These are phyloP conservation scores for Polyporus arcularius DNA, from an alignment of 768 basidiomycete genomes.

Conservation along the genomic window DNA sequence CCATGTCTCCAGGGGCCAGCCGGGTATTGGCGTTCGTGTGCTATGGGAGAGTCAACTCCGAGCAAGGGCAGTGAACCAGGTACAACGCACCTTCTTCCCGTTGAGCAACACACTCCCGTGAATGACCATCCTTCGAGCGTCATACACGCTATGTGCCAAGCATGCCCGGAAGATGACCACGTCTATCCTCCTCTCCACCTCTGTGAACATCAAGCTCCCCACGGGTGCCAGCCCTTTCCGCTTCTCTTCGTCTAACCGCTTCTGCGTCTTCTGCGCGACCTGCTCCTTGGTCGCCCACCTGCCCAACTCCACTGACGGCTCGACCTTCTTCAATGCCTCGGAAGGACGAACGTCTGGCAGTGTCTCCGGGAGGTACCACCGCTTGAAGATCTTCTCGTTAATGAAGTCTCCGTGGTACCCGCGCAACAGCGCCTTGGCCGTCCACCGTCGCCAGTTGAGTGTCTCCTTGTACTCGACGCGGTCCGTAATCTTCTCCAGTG, in stretches of 20 bases:
- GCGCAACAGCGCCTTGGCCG: constrained; percentile 79
- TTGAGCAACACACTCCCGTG: constrained; percentile 89
- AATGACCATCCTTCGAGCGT: constrained; percentile 82
- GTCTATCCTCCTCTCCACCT: constrained; percentile 94
- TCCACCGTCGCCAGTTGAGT: constrained; percentile 92
- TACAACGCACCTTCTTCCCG: constrained; percentile 76
- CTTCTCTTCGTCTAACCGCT: constrained; percentile 48
- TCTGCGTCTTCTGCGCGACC: constrained; percentile 48
- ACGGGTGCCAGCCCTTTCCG: constrained; percentile 82
- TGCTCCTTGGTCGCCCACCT: constrained; percentile 53
- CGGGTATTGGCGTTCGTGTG: constrained; percentile 83
- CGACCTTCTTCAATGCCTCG: constrained; percentile 35
- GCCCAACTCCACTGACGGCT: constrained; percentile 39
- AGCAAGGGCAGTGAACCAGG: background rate
- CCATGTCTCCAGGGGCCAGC: constrained; percentile 92
- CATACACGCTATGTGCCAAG: constrained; percentile 86
- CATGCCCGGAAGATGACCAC: constrained; percentile 89
- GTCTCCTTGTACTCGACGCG: constrained; percentile 48
- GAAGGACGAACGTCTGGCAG: constrained; percentile 83
- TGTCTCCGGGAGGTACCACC: constrained; percentile 87
- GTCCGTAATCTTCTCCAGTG: constrained; percentile 22
- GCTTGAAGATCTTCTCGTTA: constrained; percentile 89
- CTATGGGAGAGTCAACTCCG: constrained; percentile 39
- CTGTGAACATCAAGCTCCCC: constrained; percentile 91
- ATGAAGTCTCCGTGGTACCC: constrained; percentile 97